These are phyloP conservation scores for Fibroporia radiculosa DNA, from an alignment of 768 basidiomycete species.

Conservation along the genomic window DNA sequence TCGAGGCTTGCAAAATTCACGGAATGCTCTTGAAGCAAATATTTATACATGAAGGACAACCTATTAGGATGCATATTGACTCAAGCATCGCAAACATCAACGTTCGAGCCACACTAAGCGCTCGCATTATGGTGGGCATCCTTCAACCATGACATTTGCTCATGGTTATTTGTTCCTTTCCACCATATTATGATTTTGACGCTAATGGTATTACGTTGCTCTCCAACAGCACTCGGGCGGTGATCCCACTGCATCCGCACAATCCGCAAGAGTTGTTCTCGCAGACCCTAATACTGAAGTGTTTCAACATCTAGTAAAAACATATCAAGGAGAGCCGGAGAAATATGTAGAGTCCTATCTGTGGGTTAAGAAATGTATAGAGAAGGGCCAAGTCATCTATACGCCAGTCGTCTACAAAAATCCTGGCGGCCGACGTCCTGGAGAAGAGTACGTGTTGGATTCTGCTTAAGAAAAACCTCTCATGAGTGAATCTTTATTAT, in stretches of 20 bases:
- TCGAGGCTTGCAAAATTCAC: slow-evolving; percentile 79
- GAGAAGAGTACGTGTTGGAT: slow-evolving; percentile 58
- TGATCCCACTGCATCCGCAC: slow-evolving; percentile 62
- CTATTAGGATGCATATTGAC: slow-evolving; percentile 76
- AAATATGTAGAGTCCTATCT: slow-evolving; percentile 77
- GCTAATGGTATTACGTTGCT: too few relatives aligned
- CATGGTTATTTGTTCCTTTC: not conserved
- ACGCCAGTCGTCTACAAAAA: slow-evolving; percentile 80
- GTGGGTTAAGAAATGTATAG: slow-evolving; percentile 82
- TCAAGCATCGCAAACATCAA: slow-evolving; percentile 75
- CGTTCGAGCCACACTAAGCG: slow-evolving; percentile 54
- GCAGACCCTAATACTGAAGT: slow-evolving; percentile 76
- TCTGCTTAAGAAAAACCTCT: not conserved
- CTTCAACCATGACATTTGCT: not conserved
- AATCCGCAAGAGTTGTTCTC: slow-evolving; percentile 67
- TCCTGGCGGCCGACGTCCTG: slow-evolving; percentile 71
- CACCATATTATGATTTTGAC: not conserved
- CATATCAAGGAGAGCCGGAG: slow-evolving; percentile 57
- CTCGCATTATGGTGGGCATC: slow-evolving; percentile 57
- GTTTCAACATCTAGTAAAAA: slow-evolving; percentile 66
- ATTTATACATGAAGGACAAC: slow-evolving; percentile 55
- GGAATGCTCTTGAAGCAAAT: slow-evolving; percentile 70
- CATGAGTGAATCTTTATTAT: slow-evolving; percentile 3
- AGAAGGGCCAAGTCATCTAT: slow-evolving; percentile 54
- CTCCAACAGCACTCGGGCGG: slow-evolving; percentile 69